These are phyloP conservation scores for Leptodontidium sp. DNA, from an alignment of 2,329 filamentous ascomycete species.

Conservation along the genomic window DNA sequence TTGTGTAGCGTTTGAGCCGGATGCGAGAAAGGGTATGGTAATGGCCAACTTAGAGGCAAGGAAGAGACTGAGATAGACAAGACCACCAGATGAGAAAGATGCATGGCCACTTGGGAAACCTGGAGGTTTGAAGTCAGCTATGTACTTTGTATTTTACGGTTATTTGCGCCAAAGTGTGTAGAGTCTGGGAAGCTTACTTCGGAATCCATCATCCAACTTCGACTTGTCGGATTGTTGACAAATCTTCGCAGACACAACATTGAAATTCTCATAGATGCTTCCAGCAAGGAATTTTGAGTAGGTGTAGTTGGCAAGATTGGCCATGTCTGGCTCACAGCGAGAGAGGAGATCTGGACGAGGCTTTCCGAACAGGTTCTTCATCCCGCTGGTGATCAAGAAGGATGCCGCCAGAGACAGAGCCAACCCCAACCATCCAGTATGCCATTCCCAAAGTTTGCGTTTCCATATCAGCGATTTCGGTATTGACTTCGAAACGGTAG, in stretches of 20 bases:
- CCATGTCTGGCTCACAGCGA: conserved; percentile 79
- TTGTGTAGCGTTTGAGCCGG: conserved; percentile 56
- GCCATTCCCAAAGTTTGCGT: conserved; percentile 90
- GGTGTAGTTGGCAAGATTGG: conserved; percentile 64
- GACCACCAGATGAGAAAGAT: conserved; percentile 78
- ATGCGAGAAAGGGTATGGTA: conserved; percentile 72
- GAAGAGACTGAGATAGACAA: conserved; percentile 88
- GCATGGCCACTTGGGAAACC: conserved; percentile 79
- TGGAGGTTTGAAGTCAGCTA: conserved; percentile 51
- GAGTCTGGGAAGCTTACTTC: conserved; percentile 44
- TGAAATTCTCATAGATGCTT: conserved; percentile 60
- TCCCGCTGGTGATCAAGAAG: conserved; percentile 83
- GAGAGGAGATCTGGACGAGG: conserved; percentile 70
- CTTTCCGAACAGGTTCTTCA: conserved; percentile 79
- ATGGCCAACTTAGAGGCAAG: conserved; percentile 84
- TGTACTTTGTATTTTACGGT: background rate
- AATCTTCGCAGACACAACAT: conserved; percentile 78
- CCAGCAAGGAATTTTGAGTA: conserved; percentile 64
- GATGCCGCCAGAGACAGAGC: conserved; percentile 74
- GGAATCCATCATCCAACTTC: conserved; percentile 81
- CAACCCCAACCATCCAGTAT: conserved; percentile 85
- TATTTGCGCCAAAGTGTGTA: background rate
- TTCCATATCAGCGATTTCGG: conserved; percentile 74
- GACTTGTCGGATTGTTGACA: conserved; percentile 71
- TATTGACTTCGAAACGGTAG: conserved; percentile 68